Percentiles rank a stretch among this genome's conserved stretches.
Evolutionary conservation across 371 early-diverging fungal genomes (phyloP).

Genomic region (Rhizopus microsporus): DNA sequence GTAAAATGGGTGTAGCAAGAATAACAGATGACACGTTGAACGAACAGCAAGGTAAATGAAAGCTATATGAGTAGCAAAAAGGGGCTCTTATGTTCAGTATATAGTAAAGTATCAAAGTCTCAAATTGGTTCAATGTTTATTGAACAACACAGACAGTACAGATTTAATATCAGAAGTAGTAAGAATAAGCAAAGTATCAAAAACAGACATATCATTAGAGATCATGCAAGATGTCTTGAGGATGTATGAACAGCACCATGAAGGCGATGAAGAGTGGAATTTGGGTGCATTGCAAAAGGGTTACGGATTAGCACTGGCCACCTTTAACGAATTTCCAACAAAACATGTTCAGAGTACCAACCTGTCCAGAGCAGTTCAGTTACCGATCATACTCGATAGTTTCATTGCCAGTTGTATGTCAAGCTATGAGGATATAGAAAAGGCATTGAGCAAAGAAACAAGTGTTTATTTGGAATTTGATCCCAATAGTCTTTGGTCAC

Average conservation of each 20-base stretch:
- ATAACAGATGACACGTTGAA: slow-evolving; percentile 21
- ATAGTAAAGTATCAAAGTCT: slow-evolving; percentile 9
- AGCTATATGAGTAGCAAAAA: background rate
- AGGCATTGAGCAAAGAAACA: background rate
- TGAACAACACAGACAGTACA: slow-evolving; percentile 35
- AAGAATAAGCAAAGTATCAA: slow-evolving; percentile 16
- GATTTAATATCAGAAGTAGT: slow-evolving; percentile 45
- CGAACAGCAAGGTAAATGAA: slow-evolving; percentile 9
- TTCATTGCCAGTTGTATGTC: slow-evolving; percentile 41
- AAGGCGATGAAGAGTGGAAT: slow-evolving; percentile 29
- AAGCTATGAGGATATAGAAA: slow-evolving; percentile 24
- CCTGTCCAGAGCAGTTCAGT: slow-evolving; percentile 38
- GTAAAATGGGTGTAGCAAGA: slow-evolving; percentile 30
- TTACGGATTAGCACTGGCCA: slow-evolving; percentile 37
- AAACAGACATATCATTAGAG: slow-evolving; percentile 21
- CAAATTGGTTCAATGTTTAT: slow-evolving; percentile 27
- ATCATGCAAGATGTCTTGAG: slow-evolving; percentile 24
- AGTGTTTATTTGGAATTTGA: slow-evolving; percentile 25
- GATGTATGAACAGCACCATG: slow-evolving; percentile 22
- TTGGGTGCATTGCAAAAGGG: slow-evolving; percentile 30
- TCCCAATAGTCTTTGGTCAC: slow-evolving; percentile 41
- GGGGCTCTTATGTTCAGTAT: background rate
- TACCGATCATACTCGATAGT: slow-evolving; percentile 44
- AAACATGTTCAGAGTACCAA: slow-evolving; percentile 33
- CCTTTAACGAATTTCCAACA: slow-evolving; percentile 24